Percentiles rank a stretch among this genome's conserved stretches.
Conservation (phyloP, 345 rosid genomes). For the Tarenaya hassleriana region DNA sequence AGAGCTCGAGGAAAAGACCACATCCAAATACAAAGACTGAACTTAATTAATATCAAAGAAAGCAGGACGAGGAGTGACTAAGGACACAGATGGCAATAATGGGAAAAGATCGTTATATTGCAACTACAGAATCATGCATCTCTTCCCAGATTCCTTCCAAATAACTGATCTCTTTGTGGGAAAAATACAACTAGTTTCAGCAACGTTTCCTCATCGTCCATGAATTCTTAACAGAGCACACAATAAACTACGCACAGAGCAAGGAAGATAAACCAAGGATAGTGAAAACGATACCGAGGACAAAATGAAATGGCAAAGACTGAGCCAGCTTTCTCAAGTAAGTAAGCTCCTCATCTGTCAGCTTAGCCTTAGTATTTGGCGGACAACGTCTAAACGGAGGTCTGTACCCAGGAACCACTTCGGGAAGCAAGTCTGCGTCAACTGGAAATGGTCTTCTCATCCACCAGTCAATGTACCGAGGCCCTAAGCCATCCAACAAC, state of each 20-base stretch:
- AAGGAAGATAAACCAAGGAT: not conserved
- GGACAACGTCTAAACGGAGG: conserved; percentile 94
- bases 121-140: not conserved
- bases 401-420: conserved; percentile 53
- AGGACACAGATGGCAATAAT: not conserved
- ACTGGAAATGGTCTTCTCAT: conserved; percentile 76
- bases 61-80: not conserved
- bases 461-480: conserved; percentile 76
- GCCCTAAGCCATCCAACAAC: conserved; percentile 68
- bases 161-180: not conserved
- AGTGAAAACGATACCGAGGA: conserved; percentile 44
- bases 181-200: not conserved
- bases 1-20: conserved; percentile 14
- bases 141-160: not conserved
- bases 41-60: conserved; percentile 1
- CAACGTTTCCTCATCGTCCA: not conserved
- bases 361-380: conserved; percentile 65
- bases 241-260: conserved; percentile 9
- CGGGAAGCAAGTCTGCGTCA: conserved; percentile 90
- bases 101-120: not conserved
- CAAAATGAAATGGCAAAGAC: conserved; percentile 87
- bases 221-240: conserved; percentile 1
- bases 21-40: conserved; percentile 13
- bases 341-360: conserved; percentile 63
- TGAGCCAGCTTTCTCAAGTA: conserved; percentile 73